Conservation (phyloP, 306 rosid genomes). For the Cicer bijugum region DNA sequence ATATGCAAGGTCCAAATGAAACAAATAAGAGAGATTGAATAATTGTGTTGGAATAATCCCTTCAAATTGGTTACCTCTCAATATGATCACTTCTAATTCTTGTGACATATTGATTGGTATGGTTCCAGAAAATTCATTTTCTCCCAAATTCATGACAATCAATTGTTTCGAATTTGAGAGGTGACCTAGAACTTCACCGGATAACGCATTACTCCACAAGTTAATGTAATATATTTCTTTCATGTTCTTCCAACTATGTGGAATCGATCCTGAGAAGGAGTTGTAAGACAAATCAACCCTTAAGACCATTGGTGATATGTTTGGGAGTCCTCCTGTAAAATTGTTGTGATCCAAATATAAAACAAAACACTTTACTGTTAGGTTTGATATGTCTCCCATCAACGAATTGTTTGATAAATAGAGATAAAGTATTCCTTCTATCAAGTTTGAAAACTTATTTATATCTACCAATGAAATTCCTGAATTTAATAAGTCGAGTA, state of each 20-base stretch:
- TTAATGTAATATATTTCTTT: fast-evolving
- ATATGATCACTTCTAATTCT: background rate
- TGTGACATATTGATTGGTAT: background rate
- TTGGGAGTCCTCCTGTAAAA: conserved; percentile 33
- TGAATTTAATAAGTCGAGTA: background rate
- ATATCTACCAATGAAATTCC: background rate
- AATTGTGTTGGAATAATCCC: conserved; percentile 9
- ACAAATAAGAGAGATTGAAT: background rate
- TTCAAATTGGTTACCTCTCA: background rate
- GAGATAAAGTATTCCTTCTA: fast-evolving
- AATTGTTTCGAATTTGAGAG: background rate
- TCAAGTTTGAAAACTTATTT: background rate
- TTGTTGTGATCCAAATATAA: background rate
- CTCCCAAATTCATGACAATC: background rate
- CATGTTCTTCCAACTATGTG: background rate
- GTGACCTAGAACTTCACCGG: background rate
- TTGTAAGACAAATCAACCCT: background rate
- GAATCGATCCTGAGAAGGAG: conserved; percentile 16
- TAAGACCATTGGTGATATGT: too few species aligned
- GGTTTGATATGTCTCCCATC: background rate
- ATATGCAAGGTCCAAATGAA: background rate
- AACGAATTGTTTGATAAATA: background rate
- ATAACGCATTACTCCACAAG: background rate
- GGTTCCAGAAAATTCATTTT: background rate
- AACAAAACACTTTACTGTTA: background rate